Base-by-base conservation (phyloP, 2,329 filamentous ascomycete species). In the Sporothrix inflata region DNA sequence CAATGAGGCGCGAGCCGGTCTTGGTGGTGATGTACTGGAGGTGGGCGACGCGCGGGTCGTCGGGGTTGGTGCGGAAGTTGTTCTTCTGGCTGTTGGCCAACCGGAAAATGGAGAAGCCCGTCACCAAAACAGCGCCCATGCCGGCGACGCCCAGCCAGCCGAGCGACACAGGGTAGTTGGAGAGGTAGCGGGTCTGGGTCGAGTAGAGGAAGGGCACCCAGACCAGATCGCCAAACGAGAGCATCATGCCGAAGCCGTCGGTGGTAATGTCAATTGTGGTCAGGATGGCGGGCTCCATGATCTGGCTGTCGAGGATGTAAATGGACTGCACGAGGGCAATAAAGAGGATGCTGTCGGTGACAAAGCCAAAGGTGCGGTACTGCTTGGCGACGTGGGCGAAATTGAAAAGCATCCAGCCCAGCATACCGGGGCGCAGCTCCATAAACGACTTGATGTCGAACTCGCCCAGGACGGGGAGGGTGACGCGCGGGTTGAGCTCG, bases 81-180 rank as follows among this genome's bases (percentile, higher is more conserved):
- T 98, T 97, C 89, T 98, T 98, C 84, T 98, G 91, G 81, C 89
- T 93, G 86, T 98, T 98, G 79, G 93, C 90, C n/a, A 91, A 86
- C 73, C 95, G 94, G 90, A 98, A 98, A 80, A 97, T 94, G 80
- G 88, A 91, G 82, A 95, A 97, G n/a, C 94, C 94, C 1, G 88
- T 79, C 0, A 85, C 84, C 70, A 95, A 90, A 16, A 97, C 85
- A 4, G 85, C 86, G 38, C 92, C 81, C 67, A 96, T 90, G 11
- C 85, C 86, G 0, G 86, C 82, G 16, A 93, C 84, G 12, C 92
- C 92, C 16, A 84, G 77, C 47, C 88, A 83, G 1, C 94, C 94
- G 6, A 98, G 90, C n/a, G 90, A 86, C 16, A 94, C 84, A 0
- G 95, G 95, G 81, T 97, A 92, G 12, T 92, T 86, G 0, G 94